These are phyloP conservation scores for Scheffersomyces lignosus DNA, from an alignment of 805 yeast genomes.

Conservation along the genomic window DNA sequence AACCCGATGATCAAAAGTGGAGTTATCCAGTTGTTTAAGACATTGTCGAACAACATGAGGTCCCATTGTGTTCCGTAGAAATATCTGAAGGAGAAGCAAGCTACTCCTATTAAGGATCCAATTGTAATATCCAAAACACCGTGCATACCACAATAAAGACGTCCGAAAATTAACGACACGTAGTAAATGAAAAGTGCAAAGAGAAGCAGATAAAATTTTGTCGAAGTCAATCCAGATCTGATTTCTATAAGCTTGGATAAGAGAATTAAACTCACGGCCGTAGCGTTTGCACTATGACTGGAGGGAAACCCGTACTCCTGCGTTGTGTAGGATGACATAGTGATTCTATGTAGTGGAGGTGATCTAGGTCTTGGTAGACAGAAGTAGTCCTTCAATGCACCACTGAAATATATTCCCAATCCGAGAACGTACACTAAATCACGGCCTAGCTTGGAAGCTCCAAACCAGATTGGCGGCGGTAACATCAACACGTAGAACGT, in stretches of 20 bases:
- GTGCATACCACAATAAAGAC: conserved; percentile 97
- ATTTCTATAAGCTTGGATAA: conserved; percentile 9
- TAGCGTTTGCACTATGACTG: conserved; percentile 93
- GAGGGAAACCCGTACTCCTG: conserved; percentile 95
- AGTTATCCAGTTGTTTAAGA: conserved; percentile 24
- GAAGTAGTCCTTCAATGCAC: conserved; percentile 76
- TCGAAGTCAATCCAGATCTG: conserved; percentile 10
- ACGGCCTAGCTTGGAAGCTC: conserved; percentile 54
- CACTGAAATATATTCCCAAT: conserved; percentile 70
- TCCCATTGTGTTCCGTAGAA: conserved; percentile 47
- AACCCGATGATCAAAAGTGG: conserved; percentile 37
- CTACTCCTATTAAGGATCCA: conserved; percentile 66
- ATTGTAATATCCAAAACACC: conserved; percentile 74
- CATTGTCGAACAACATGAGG: conserved; percentile 31
- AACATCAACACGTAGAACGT: conserved; percentile 89
- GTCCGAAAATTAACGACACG: conserved; percentile 67
- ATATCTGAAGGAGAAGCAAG: conserved; percentile 50
- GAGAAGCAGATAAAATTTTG: conserved; percentile 12
- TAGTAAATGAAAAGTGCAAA: conserved; percentile 47
- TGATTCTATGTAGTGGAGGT: conserved; percentile 88
- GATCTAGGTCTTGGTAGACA: conserved; percentile 91
- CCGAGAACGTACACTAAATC: conserved; percentile 63
- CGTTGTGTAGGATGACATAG: conserved; percentile 87
- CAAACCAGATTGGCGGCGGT: conserved; percentile 85
- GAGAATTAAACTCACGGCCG: conserved; percentile 66